phyloP scores from a whole-genome alignment of 2,329 filamentous ascomycete genomes.

The Colletotrichum shisoi region DNA sequence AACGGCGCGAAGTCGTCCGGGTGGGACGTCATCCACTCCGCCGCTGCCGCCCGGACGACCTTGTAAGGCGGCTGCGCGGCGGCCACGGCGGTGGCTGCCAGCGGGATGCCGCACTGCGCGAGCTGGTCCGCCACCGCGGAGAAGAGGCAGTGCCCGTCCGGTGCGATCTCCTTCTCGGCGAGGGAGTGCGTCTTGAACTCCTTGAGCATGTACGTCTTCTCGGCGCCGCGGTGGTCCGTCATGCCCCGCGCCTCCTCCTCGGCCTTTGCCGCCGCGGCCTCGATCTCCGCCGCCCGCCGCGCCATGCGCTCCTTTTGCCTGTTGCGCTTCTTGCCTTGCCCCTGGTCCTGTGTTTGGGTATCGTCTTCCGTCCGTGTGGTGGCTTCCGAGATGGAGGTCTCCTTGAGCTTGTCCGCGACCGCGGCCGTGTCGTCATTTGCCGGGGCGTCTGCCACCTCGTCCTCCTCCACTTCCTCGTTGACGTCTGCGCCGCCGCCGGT shows the following conservation, averaged over 20 bases:
- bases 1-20: conserved; percentile 85
- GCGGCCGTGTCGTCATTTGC: conserved; percentile 42
- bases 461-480: conserved; percentile 20
- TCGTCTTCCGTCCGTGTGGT: conserved; percentile 29
- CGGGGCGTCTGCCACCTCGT: conserved; percentile 42
- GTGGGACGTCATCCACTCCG: conserved; percentile 77
- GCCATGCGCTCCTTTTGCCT: conserved; percentile 91
- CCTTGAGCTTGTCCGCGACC: conserved; percentile 39
- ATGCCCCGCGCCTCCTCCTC: conserved; percentile 77
- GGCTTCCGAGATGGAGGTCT: conserved; percentile 24
- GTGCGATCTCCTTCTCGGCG: conserved; percentile 78
- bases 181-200: conserved; percentile 71
- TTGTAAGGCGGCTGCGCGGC: conserved; percentile 62
- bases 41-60: conserved; percentile 73
- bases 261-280: conserved; percentile 72
- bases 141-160: conserved; percentile 96
- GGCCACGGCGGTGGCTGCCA: conserved; percentile 43
- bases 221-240: conserved; percentile 74
- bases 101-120: conserved; percentile 57
- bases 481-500: conserved; percentile 42
- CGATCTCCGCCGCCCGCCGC: conserved; percentile 84
- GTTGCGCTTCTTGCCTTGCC: conserved; percentile 75
- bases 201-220: conserved; percentile 73
- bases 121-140: conserved; percentile 90
- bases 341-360: conserved; percentile 38